Evolutionary conservation across 1,284 basidiomycete genomes (phyloP).

Genomic region (Rhizopogon parksii): DNA sequence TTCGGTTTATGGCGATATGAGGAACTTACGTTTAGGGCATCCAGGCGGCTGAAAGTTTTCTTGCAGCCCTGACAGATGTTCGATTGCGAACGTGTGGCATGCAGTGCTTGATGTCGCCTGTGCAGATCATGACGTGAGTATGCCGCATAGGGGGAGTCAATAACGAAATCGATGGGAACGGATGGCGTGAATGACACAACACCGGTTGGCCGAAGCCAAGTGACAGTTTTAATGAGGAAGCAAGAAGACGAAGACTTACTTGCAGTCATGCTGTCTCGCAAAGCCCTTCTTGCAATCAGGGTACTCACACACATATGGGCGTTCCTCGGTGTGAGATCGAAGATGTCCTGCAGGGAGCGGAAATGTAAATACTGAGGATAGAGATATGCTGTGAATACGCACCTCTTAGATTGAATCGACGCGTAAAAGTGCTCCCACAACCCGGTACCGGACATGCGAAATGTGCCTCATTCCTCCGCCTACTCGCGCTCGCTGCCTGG

Average conservation of each 20-base stretch:
- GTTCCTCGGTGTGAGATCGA: constrained; percentile 93
- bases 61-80: constrained; percentile 90
- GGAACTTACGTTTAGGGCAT: constrained; percentile 83
- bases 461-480: constrained; percentile 84
- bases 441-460: constrained; percentile 93
- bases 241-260: constrained; percentile 51
- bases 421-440: constrained; percentile 91
- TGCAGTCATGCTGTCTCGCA: constrained; percentile 94
- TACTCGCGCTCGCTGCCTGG: constrained; percentile 83
- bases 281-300: constrained; percentile 92
- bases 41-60: constrained; percentile 89
- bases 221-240: constrained; percentile 2
- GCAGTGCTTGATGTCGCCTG: constrained; percentile 81
- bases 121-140: constrained; percentile 13
- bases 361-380: constrained; percentile 12
- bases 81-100: constrained; percentile 75
- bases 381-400: constrained; percentile 17
- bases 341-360: constrained; percentile 60
- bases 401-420: constrained; percentile 80
- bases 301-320: constrained; percentile 90
- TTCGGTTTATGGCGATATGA: constrained; percentile 19
- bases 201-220: constrained; percentile 1
- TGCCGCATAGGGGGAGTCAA: not conserved
- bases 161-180: not conserved
- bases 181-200: constrained; percentile 2